A percentile compares a stretch with the other conserved stretches of the same genome.
phyloP scores from a whole-genome alignment of 202 grass and related monocot species.

The Schoenoplectus triqueter region DNA sequence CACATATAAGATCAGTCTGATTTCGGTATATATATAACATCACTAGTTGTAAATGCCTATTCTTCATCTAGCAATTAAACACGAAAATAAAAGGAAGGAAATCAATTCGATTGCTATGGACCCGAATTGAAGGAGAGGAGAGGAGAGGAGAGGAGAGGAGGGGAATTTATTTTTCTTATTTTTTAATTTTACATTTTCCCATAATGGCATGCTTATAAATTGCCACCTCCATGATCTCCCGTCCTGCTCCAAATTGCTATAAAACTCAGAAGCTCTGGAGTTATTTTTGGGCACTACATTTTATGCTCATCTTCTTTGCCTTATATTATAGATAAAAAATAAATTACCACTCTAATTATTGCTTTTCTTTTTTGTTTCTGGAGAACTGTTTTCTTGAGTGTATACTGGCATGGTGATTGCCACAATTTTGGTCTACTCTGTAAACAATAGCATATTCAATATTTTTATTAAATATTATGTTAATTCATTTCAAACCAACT shows the following conservation, averaged over 20 bases:
- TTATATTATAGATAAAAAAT: neutral
- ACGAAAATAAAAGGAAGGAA: neutral
- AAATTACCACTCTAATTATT: neutral
- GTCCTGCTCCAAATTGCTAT: neutral
- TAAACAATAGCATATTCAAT: neutral
- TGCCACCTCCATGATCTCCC: neutral
- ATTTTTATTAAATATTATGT: neutral
- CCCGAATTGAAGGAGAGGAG: neutral
- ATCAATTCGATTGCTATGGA: neutral
- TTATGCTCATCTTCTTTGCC: neutral
- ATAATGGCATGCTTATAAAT: neutral
- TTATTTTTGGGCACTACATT: neutral
- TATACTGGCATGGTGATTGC: conserved; percentile 12
- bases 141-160: neutral
- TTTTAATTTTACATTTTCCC: neutral
- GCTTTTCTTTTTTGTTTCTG: neutral
- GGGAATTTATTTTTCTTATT: neutral
- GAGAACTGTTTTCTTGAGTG: neutral
- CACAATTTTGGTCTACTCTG: conserved; percentile 12
- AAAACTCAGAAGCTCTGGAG: neutral
- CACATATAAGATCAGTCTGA: neutral
- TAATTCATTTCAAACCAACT: neutral
- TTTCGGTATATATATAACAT: conserved; percentile 5
- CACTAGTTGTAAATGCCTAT: conserved; percentile 14
- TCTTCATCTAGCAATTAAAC: conserved; percentile 16